A percentile compares a stretch with the other conserved stretches of the same genome.
Evolutionary conservation across 805 yeast genomes (phyloP).

Genomic region (Isabelozyma pseudorhagii): DNA sequence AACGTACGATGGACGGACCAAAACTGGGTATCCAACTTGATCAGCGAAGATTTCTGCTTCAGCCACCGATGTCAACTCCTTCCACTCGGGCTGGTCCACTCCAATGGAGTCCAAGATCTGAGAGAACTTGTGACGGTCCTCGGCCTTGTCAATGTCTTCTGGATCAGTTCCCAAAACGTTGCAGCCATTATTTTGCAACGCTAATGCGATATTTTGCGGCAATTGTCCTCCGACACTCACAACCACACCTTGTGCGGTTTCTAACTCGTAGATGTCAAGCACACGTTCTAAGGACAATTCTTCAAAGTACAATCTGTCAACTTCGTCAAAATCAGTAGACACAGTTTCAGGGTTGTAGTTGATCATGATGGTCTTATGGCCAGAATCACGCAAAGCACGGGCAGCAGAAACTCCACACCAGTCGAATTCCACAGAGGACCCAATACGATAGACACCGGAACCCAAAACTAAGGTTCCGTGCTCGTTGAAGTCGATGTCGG

Average conservation of each 20-base stretch:
- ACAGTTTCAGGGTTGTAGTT: slow-evolving; percentile 99
- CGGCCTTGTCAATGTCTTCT: slow-evolving; percentile 93
- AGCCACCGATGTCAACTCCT: slow-evolving; percentile 80
- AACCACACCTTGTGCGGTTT: slow-evolving; percentile 83
- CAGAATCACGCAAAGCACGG: slow-evolving; percentile 83
- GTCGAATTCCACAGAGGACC: slow-evolving; percentile 97
- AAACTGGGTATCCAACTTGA: slow-evolving; percentile 88
- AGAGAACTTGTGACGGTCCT: slow-evolving; percentile 97
- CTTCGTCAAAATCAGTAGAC: slow-evolving; percentile 97
- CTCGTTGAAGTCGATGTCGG: slow-evolving; percentile 83
- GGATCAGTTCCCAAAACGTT: slow-evolving; percentile 93
- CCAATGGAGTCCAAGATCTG: slow-evolving; percentile 88
- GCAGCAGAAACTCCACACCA: slow-evolving; percentile 99
- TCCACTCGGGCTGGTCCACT: slow-evolving; percentile 97
- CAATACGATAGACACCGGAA: slow-evolving; percentile 98
- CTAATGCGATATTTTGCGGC: slow-evolving; percentile 94
- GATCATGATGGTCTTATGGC: slow-evolving; percentile 90
- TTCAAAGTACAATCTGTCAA: slow-evolving; percentile 94
- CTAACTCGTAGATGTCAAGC: slow-evolving; percentile 94
- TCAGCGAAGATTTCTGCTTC: slow-evolving; percentile 86
- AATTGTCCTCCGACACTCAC: slow-evolving; percentile 98
- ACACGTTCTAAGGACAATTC: slow-evolving; percentile 95
- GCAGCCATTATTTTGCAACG: slow-evolving; percentile 77
- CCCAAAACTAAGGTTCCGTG: slow-evolving; percentile 93
- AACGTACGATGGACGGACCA: slow-evolving; percentile 96